Conservation (phyloP, 2,329 filamentous ascomycete species). For the Diaporthe nobilis region DNA sequence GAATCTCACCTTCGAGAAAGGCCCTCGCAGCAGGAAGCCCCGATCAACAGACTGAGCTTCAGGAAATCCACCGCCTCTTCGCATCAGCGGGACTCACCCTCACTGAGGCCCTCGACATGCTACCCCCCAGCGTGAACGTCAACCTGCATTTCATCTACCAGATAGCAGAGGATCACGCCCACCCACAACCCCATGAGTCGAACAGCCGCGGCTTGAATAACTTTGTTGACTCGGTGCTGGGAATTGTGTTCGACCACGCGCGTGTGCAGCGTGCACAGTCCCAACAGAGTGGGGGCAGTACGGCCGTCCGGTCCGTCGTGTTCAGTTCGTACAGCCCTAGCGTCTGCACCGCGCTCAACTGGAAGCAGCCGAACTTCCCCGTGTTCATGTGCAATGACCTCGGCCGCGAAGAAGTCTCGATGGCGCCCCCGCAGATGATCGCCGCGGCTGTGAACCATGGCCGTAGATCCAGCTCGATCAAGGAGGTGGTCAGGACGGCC, state of each 20-base stretch:
- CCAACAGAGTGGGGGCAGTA: constrained; percentile 62
- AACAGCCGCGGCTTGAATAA: constrained; percentile 86
- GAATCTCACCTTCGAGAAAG: constrained; percentile 56
- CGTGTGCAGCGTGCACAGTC: constrained; percentile 74
- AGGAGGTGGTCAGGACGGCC: constrained; percentile 93
- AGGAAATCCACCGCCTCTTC: constrained; percentile 78
- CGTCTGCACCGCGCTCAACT: constrained; percentile 94
- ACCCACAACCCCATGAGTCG: constrained; percentile 58
- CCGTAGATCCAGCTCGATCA: constrained; percentile 85
- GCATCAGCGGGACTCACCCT: constrained; percentile 85
- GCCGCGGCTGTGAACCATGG: constrained; percentile 67
- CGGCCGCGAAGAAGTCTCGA: constrained; percentile 70
- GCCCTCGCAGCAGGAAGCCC: constrained; percentile 66
- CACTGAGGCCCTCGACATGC: constrained; percentile 78
- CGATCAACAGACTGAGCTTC: constrained; percentile 51
- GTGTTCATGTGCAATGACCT: constrained; percentile 96
- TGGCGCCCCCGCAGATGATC: constrained; percentile 54
- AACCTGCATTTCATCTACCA: constrained; percentile 96
- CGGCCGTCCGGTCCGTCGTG: constrained; percentile 84
- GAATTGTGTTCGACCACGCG: constrained; percentile 92
- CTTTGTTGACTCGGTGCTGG: constrained; percentile 87
- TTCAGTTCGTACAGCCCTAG: constrained; percentile 94
- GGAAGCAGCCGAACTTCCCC: constrained; percentile 99
- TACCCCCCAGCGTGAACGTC: constrained; percentile 86
- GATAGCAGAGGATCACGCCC: constrained; percentile 77